phyloP scores from a whole-genome alignment of 257 asterid genomes.

The Nyctanthes arbortristis region DNA sequence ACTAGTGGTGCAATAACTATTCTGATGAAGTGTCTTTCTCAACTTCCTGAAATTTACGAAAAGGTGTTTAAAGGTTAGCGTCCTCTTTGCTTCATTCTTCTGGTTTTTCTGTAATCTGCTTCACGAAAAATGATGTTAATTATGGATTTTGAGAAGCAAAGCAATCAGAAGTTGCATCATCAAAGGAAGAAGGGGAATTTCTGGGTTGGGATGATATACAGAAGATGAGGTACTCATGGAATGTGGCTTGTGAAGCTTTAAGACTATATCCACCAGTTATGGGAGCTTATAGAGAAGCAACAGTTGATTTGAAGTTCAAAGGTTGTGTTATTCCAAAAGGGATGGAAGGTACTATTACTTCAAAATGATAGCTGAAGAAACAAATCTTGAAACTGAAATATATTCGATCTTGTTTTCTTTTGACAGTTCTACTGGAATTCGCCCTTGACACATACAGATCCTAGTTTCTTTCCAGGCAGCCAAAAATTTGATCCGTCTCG shows the following conservation, averaged over 20 bases:
- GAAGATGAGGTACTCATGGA: conserved; percentile 89
- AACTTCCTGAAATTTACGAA: conserved; percentile 61
- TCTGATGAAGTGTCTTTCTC: conserved; percentile 58
- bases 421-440: conserved; percentile 66
- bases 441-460: conserved; percentile 47
- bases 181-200: conserved; percentile 44
- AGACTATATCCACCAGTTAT: conserved; percentile 58
- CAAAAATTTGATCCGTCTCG: conserved; percentile 56
- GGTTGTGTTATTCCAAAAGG: conserved; percentile 80
- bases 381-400: background rate
- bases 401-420: background rate
- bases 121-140: background rate
- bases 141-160: conserved; percentile 32
- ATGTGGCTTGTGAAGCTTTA: conserved; percentile 56
- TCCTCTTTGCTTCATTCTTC: background rate
- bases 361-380: no score
- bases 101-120: background rate
- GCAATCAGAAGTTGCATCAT: conserved; percentile 56
- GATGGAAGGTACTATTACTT: conserved; percentile 67
- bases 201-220: conserved; percentile 80
- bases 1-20: conserved; percentile 58
- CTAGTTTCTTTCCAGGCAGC: conserved; percentile 28
- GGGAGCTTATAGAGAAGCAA: conserved; percentile 69
- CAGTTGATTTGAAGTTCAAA: conserved; percentile 50
- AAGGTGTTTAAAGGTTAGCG: conserved; percentile 55